phyloP scores from a whole-genome alignment of 306 rosid genomes.

The Cicer judaicum region DNA sequence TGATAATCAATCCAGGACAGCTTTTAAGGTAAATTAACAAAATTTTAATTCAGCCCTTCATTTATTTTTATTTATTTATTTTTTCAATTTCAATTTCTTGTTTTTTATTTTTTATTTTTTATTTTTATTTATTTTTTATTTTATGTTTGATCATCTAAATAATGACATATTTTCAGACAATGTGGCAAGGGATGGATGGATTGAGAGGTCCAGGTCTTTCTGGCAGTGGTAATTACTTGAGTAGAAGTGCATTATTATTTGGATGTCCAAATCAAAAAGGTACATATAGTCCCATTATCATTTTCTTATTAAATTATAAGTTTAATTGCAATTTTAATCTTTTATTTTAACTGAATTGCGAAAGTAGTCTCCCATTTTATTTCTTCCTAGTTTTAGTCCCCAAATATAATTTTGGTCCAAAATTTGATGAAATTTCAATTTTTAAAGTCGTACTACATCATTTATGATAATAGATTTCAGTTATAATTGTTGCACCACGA shows the following conservation, averaged over 20 bases:
- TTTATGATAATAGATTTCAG: no score
- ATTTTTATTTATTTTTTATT: not conserved
- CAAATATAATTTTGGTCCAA: no score
- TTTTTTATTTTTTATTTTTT: no score
- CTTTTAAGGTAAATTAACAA: constrained; percentile 47
- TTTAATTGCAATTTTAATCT: no score
- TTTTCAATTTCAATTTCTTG: not conserved
- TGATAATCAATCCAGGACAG: constrained; percentile 52
- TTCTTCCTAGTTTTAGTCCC: no score
- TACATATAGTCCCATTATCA: not conserved
- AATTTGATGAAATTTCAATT: no score
- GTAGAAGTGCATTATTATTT: constrained; percentile 49
- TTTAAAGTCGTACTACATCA: no score
- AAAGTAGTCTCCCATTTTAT: no score
- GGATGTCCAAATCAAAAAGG: constrained; percentile 54
- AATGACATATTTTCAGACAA: constrained; percentile 41
- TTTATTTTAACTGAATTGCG: no score
- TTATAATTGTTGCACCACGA: no score
- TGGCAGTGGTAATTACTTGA: constrained; percentile 58
- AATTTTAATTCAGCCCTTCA: not conserved
- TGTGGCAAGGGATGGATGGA: constrained; percentile 66
- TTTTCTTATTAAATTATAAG: not conserved
- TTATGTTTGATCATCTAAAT: not conserved
- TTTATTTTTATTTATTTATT: not conserved
- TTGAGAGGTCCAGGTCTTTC: constrained; percentile 58